phyloP scores from a whole-genome alignment of 805 yeast species.

The Brettanomyces bruxellensis region DNA sequence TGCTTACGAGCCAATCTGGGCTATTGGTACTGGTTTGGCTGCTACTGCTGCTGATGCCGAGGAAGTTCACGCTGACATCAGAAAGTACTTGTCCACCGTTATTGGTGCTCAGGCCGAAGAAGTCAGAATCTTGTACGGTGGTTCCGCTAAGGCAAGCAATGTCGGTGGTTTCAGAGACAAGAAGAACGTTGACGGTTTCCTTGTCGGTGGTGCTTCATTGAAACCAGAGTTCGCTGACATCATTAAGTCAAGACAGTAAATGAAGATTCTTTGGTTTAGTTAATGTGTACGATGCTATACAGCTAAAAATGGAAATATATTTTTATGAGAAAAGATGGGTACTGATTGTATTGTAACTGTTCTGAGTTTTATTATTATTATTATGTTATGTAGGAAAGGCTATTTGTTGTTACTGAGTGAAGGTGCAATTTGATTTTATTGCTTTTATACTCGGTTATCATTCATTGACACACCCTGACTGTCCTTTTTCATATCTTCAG shows the following conservation, averaged over 20 bases:
- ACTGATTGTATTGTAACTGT: too few species aligned
- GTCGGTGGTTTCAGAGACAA: constrained; percentile 85
- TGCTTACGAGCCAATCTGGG: constrained; percentile 99
- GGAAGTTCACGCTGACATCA: constrained; percentile 82
- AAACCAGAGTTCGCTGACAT: constrained; percentile 97
- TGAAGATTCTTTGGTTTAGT: background rate
- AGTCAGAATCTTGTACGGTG: constrained; percentile 94
- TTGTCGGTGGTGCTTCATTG: constrained; percentile 98
- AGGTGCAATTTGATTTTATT: too few species aligned
- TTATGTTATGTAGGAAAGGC: too few species aligned
- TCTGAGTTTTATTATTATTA: too few species aligned
- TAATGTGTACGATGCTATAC: background rate
- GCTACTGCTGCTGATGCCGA: constrained; percentile 99
- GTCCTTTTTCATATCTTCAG: too few species aligned
- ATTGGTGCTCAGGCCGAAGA: constrained; percentile 75
- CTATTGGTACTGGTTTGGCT: constrained; percentile 98
- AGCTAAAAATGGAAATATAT: background rate
- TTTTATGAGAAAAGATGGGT: background rate
- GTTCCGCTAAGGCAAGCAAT: constrained; percentile 94
- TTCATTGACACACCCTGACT: too few species aligned
- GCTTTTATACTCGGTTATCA: too few species aligned
- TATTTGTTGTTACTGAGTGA: too few species aligned
- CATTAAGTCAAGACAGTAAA: constrained; percentile 78
- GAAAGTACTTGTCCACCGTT: constrained; percentile 69
- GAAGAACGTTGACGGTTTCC: constrained; percentile 94